Evolutionary conservation across 2,329 filamentous ascomycete species (phyloP).

Genomic region (Cyanodermella asteris): DNA sequence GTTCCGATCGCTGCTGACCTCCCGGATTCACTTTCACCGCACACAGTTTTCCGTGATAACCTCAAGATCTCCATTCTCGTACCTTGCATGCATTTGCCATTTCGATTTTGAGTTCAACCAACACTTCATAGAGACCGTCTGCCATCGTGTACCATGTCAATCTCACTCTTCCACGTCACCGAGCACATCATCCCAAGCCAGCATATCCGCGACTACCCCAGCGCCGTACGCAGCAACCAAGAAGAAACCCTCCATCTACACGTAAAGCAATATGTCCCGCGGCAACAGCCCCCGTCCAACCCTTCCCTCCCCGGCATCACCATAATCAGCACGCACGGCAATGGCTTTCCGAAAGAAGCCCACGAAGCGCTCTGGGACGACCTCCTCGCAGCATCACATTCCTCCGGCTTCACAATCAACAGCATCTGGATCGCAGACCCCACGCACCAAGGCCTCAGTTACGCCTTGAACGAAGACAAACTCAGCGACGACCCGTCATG

Average conservation of each 20-base stretch:
- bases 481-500: constrained; percentile 76
- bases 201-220: constrained; percentile 64
- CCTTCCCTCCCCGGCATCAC: constrained; percentile 58
- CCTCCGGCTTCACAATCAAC: constrained; percentile 46
- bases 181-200: constrained; percentile 54
- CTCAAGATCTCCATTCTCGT: too few relatives aligned
- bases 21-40: too few relatives aligned
- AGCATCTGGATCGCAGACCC: constrained; percentile 79
- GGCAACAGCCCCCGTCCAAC: constrained; percentile 38
- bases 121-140: too few relatives aligned
- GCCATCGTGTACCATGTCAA: constrained; percentile 2
- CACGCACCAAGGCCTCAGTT: constrained; percentile 64
- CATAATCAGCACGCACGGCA: constrained; percentile 70
- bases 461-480: constrained; percentile 46
- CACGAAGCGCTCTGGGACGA: constrained; percentile 89
- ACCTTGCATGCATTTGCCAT: too few relatives aligned
- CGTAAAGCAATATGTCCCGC: constrained; percentile 61
- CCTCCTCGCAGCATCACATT: constrained; percentile 35
- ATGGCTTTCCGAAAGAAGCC: constrained; percentile 85
- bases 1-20: too few relatives aligned
- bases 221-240: constrained; percentile 47
- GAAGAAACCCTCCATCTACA: constrained; percentile 53
- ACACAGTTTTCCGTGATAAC: too few relatives aligned
- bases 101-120: too few relatives aligned
- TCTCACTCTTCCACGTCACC: constrained; percentile 36